These are phyloP conservation scores for Saccharomycopsis synnaedendra DNA, from an alignment of 805 yeast species.

Conservation along the genomic window DNA sequence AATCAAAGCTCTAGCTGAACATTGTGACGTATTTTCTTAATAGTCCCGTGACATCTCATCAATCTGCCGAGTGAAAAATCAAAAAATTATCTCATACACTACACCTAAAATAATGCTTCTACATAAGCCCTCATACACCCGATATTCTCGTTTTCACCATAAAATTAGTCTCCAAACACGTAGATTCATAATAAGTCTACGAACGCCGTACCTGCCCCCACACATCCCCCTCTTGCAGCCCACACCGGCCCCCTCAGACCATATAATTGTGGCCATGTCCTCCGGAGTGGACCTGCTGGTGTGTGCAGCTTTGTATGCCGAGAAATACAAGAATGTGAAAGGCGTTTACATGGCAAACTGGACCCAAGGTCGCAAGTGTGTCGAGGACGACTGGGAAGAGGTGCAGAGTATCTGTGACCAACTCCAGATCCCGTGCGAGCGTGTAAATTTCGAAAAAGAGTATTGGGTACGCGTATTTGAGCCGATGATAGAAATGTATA, in stretches of 20 bases:
- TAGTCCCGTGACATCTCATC: no score
- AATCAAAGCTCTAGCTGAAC: no score
- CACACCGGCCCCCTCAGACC: neutral
- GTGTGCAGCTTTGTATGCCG: slow-evolving; percentile 58
- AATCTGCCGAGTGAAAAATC: no score
- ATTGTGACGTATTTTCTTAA: no score
- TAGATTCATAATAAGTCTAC: no score
- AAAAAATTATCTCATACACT: no score
- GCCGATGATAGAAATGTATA: slow-evolving; percentile 77
- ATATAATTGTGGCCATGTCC: slow-evolving; percentile 81
- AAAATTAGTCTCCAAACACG: no score
- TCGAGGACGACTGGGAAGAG: slow-evolving; percentile 83
- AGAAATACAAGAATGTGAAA: slow-evolving; percentile 37
- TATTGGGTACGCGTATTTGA: slow-evolving; percentile 89
- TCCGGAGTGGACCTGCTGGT: slow-evolving; percentile 96
- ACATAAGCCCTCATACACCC: no score
- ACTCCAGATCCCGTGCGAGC: slow-evolving; percentile 54
- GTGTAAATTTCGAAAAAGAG: slow-evolving; percentile 79
- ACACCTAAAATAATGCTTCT: no score
- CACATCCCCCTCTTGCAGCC: neutral
- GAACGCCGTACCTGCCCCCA: neutral
- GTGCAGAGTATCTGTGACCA: slow-evolving; percentile 55
- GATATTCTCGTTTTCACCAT: no score
- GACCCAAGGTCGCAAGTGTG: slow-evolving; percentile 57
- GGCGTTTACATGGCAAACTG: slow-evolving; percentile 95